phyloP scores from a whole-genome alignment of 345 rosid genomes.

The Carallia pectinifolia region DNA sequence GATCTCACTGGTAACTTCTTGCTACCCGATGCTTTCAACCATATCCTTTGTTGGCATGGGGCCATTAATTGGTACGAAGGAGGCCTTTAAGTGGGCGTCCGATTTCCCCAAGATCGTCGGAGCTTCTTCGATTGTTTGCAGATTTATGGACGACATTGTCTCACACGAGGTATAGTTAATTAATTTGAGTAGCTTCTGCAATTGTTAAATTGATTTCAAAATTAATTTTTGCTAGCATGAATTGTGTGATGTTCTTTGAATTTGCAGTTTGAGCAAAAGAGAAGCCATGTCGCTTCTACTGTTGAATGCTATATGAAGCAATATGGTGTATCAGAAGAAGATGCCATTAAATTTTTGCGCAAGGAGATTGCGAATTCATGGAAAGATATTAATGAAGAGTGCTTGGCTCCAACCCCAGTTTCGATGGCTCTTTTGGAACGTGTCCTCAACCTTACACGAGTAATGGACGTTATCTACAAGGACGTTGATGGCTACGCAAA shows the following conservation, averaged over 20 bases:
- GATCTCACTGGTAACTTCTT: not conserved
- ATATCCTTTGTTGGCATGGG: slow-evolving; percentile 20
- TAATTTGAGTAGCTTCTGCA: not conserved
- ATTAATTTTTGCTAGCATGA: too few species aligned
- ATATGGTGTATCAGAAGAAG: slow-evolving; percentile 11
- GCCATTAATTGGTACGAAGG: not conserved
- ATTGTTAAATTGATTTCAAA: not conserved
- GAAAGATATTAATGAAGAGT: slow-evolving; percentile 22
- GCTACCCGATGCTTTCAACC: slow-evolving; percentile 2
- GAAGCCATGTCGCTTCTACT: not conserved
- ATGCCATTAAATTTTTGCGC: not conserved
- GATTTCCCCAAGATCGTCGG: slow-evolving; percentile 7
- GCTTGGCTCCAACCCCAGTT: not conserved
- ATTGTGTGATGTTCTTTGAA: not conserved
- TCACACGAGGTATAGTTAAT: slow-evolving; percentile 18
- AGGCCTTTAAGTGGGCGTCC: slow-evolving; percentile 13
- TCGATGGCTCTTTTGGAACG: not conserved
- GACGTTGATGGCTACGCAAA: slow-evolving; percentile 11
- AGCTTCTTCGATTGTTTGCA: slow-evolving; percentile 1
- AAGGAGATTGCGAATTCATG: slow-evolving; percentile 12
- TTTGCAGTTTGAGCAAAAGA: slow-evolving; percentile 8
- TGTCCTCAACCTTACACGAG: slow-evolving; percentile 1
- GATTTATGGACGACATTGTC: slow-evolving; percentile 22
- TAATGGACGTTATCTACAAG: not conserved
- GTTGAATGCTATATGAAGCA: slow-evolving; percentile 20